Evolutionary conservation across 257 asterid genomes (phyloP).

Genomic region (Solanum dulcamara): DNA sequence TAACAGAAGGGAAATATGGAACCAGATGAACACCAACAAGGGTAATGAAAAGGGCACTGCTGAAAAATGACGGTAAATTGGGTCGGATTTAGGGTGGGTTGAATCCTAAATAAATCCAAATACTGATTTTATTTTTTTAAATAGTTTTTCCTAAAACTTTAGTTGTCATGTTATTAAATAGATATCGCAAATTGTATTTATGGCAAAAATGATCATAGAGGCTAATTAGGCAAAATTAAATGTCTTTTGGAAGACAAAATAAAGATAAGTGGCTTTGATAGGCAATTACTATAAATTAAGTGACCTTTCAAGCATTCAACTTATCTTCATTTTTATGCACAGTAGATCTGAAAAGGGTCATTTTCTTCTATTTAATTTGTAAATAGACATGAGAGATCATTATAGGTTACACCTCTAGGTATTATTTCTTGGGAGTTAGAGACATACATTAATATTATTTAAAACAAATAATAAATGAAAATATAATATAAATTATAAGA

Average conservation of each 20-base stretch:
- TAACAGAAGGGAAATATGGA: no score
- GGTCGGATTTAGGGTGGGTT: no score
- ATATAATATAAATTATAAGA: background rate
- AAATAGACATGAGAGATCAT: background rate
- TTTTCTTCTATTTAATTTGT: background rate
- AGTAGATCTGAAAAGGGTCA: background rate
- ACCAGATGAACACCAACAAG: no score
- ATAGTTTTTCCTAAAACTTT: no score
- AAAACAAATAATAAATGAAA: background rate
- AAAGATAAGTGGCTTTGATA: background rate
- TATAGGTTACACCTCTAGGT: background rate
- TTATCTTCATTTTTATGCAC: background rate
- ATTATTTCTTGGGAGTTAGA: background rate
- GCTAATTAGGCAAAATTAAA: no score
- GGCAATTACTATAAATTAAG: background rate
- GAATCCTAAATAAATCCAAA: no score
- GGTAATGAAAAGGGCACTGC: no score
- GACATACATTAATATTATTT: background rate
- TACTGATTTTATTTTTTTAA: no score
- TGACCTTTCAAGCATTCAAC: background rate
- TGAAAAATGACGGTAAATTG: no score
- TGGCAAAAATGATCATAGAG: no score
- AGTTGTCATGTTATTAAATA: no score
- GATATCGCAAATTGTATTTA: no score
- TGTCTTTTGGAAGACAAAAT: background rate